These are phyloP conservation scores for Thymus quinquecostatus DNA, from an alignment of 257 asterid genomes.

Conservation along the genomic window DNA sequence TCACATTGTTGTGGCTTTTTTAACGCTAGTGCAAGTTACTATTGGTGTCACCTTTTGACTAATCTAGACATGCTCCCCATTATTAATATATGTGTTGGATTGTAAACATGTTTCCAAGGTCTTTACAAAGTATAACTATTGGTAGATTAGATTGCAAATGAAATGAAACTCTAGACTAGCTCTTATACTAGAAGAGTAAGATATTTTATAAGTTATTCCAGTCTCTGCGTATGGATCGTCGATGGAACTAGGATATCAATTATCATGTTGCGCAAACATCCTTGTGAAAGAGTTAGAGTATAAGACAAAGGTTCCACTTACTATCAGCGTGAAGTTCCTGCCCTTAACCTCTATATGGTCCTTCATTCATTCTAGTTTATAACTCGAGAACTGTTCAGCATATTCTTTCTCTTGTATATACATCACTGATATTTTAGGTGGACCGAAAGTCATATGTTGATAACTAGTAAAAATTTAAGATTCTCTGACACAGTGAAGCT, in stretches of 20 bases:
- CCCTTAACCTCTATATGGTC: not conserved
- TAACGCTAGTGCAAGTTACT: not conserved
- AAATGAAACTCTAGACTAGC: not conserved
- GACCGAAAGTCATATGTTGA: not conserved
- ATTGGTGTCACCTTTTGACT: not conserved
- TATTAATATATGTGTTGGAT: not conserved
- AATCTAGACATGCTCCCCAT: not conserved
- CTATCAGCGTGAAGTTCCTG: not conserved
- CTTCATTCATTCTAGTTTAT: not conserved
- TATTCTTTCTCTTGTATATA: not conserved
- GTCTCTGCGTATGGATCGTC: not conserved
- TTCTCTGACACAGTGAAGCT: not conserved
- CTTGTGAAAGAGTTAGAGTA: not conserved
- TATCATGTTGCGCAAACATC: not conserved
- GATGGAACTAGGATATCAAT: not conserved
- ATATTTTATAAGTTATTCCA: not conserved
- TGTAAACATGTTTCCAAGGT: constrained; percentile 4
- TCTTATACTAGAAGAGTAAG: not conserved
- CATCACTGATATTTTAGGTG: not conserved
- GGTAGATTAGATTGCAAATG: not conserved
- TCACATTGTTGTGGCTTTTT: not conserved
- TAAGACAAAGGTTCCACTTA: not conserved
- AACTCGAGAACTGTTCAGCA: not conserved
- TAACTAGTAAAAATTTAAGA: not conserved
- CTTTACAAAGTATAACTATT: not conserved